Conservation (phyloP, 139 green algal species). For the Gonium pectorale region DNA sequence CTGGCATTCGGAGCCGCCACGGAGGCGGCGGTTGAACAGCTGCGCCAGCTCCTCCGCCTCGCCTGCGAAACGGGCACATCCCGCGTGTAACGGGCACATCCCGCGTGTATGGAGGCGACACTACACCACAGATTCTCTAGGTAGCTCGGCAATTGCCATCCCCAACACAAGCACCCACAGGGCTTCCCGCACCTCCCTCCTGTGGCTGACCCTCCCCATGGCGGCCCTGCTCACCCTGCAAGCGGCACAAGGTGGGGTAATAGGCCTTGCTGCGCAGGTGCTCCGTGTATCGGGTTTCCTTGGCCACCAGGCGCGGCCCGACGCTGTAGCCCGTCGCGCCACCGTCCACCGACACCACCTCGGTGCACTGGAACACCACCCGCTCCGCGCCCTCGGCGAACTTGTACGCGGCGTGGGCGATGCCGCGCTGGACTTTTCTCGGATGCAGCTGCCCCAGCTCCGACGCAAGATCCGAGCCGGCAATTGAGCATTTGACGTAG, state of each 20-base stretch:
- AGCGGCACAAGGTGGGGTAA: slow-evolving; percentile 48
- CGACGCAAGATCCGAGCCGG: too few relatives aligned
- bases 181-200: too few relatives aligned
- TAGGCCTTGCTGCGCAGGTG: slow-evolving; percentile 11
- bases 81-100: not conserved
- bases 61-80: not conserved
- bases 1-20: slow-evolving; percentile 4
- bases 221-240: slow-evolving; percentile 46
- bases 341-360: slow-evolving; percentile 46
- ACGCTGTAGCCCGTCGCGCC: not conserved
- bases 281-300: slow-evolving; percentile 40
- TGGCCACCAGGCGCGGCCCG: slow-evolving; percentile 54
- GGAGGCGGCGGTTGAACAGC: slow-evolving; percentile 49
- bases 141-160: too few relatives aligned
- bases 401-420: slow-evolving; percentile 23
- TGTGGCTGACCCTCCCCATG: too few relatives aligned
- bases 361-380: slow-evolving; percentile 49
- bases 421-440: not conserved
- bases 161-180: not conserved
- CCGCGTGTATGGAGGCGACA: not conserved
- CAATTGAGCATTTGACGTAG: slow-evolving; percentile 1
- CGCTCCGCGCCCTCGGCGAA: slow-evolving; percentile 54
- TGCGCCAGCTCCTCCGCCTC: slow-evolving; percentile 51
- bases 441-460: not conserved
- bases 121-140: too few relatives aligned